Evolutionary conservation across 805 yeast species (phyloP).

Genomic region (Yarrowia bubula): DNA sequence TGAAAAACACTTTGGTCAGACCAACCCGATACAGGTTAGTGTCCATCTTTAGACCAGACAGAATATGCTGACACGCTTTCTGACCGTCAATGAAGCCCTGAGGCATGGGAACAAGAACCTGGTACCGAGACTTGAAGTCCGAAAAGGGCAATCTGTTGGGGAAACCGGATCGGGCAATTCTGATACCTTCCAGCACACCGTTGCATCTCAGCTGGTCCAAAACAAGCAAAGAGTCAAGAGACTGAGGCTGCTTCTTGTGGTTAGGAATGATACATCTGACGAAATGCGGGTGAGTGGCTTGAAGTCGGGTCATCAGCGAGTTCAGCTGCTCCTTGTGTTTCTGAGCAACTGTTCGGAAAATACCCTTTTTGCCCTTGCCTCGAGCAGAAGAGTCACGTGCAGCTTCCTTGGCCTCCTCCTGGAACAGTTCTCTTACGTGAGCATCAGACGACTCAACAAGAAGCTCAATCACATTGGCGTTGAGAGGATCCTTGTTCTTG

Average conservation of each 20-base stretch:
- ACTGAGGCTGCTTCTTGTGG: slow-evolving; percentile 62
- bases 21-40: slow-evolving; percentile 62
- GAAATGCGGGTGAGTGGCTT: slow-evolving; percentile 88
- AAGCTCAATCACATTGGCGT: slow-evolving; percentile 65
- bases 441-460: slow-evolving; percentile 55
- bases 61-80: slow-evolving; percentile 64
- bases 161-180: slow-evolving; percentile 95
- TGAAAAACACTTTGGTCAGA: slow-evolving; percentile 68
- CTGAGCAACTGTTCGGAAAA: slow-evolving; percentile 77
- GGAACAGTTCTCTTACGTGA: slow-evolving; percentile 58
- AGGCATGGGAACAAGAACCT: slow-evolving; percentile 56
- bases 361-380: slow-evolving; percentile 41
- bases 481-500: slow-evolving; percentile 90
- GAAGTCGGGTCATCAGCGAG: slow-evolving; percentile 67
- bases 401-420: slow-evolving; percentile 37
- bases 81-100: slow-evolving; percentile 49
- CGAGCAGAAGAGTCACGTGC: slow-evolving; percentile 34
- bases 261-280: slow-evolving; percentile 96
- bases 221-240: slow-evolving; percentile 72
- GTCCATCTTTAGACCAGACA: slow-evolving; percentile 63
- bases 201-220: slow-evolving; percentile 90
- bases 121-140: slow-evolving; percentile 74
- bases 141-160: slow-evolving; percentile 87
- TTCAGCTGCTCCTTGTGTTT: slow-evolving; percentile 83
- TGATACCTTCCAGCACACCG: slow-evolving; percentile 96